Conservation (phyloP, 805 yeast genomes). For the Henningerozyma blattae region DNA sequence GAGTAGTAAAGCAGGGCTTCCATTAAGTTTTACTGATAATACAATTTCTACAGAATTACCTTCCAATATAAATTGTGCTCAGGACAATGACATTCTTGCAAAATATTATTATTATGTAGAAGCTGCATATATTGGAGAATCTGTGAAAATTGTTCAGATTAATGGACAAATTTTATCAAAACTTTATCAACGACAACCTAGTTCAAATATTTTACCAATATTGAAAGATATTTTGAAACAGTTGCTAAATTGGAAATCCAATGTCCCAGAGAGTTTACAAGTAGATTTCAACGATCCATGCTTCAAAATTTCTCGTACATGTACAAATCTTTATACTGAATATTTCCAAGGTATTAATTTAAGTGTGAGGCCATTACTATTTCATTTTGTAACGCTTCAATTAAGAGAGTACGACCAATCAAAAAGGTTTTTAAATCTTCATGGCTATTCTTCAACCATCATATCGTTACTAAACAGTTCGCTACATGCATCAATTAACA, state of each 20-base stretch:
- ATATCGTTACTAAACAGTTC: slow-evolving; percentile 63
- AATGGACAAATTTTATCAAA: slow-evolving; percentile 62
- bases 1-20: slow-evolving; percentile 72
- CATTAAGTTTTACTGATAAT: slow-evolving; percentile 67
- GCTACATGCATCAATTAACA: slow-evolving; percentile 69
- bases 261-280: slow-evolving; percentile 49
- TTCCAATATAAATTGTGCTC: slow-evolving; percentile 52
- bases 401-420: slow-evolving; percentile 35
- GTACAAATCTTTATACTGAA: slow-evolving; percentile 69
- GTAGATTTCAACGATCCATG: slow-evolving; percentile 39
- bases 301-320: slow-evolving; percentile 49
- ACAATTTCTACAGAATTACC: slow-evolving; percentile 74
- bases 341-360: slow-evolving; percentile 73
- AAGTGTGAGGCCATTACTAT: slow-evolving; percentile 65
- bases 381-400: slow-evolving; percentile 64
- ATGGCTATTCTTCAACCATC: slow-evolving; percentile 55
- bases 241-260: slow-evolving; percentile 54
- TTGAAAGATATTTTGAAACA: slow-evolving; percentile 59
- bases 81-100: slow-evolving; percentile 47
- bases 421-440: slow-evolving; percentile 49
- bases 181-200: slow-evolving; percentile 64
- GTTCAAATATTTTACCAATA: slow-evolving; percentile 61
- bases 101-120: slow-evolving; percentile 60
- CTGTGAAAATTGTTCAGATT: slow-evolving; percentile 68
- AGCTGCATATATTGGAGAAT: slow-evolving; percentile 63